Conservation (phyloP, 495 filamentous ascomycete genomes). For the Tuber melanosporum region DNA sequence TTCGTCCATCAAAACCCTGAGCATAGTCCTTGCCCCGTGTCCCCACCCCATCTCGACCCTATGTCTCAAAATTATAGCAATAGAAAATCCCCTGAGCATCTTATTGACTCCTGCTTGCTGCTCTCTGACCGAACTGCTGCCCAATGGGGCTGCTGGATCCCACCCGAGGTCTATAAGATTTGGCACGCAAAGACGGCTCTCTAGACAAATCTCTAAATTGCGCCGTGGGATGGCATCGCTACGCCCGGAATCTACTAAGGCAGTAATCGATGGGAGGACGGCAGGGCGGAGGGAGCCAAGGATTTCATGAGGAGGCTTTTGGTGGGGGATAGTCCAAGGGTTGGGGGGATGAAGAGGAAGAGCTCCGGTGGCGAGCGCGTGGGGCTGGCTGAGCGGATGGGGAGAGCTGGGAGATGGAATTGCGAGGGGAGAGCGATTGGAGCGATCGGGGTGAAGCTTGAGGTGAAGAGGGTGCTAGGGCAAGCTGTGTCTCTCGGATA, state of each 20-base stretch:
- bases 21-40: not conserved
- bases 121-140: not conserved
- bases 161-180: not conserved
- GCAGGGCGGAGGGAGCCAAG: not conserved
- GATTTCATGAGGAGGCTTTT: not conserved
- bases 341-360: not conserved
- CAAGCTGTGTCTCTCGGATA: not conserved
- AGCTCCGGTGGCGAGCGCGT: not conserved
- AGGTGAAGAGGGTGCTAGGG: not conserved
- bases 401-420: not conserved
- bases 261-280: not conserved
- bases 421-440: not conserved
- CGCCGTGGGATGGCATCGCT: not conserved
- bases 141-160: not conserved
- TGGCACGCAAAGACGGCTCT: not conserved
- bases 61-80: not conserved
- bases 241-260: not conserved
- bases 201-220: conserved; percentile 1
- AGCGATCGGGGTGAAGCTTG: not conserved
- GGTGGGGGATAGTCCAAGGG: not conserved
- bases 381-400: not conserved
- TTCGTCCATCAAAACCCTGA: not conserved
- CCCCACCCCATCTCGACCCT: not conserved
- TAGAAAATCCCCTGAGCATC: not conserved
- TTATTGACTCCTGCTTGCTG: not conserved